phyloP scores from a whole-genome alignment of 495 filamentous ascomycete genomes.

The Penicillium turbatum region DNA sequence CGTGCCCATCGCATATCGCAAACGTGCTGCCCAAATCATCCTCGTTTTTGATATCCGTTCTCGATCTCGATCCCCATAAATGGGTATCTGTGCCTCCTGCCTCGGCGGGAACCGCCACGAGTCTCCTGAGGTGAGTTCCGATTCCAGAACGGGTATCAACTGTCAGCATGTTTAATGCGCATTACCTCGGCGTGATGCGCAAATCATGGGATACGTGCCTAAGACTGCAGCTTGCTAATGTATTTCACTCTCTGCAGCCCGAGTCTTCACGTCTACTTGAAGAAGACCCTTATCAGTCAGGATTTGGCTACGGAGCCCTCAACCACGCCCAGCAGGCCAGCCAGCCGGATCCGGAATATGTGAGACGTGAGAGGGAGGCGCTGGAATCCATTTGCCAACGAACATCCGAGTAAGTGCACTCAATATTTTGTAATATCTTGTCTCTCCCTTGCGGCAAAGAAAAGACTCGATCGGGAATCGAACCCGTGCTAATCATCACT shows the following conservation, averaged over 20 bases:
- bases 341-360: slow-evolving; percentile 47
- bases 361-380: slow-evolving; percentile 49
- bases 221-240: slow-evolving; percentile 21
- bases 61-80: slow-evolving; percentile 23
- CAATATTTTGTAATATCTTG: background rate
- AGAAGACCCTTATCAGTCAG: slow-evolving; percentile 48
- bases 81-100: slow-evolving; percentile 51
- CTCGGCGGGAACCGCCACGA: slow-evolving; percentile 45
- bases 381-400: slow-evolving; percentile 51
- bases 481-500: background rate
- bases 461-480: background rate
- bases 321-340: slow-evolving; percentile 36
- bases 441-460: background rate
- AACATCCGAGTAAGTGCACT: slow-evolving; percentile 48
- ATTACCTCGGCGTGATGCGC: slow-evolving; percentile 18
- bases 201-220: slow-evolving; percentile 7
- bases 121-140: slow-evolving; percentile 41
- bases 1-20: slow-evolving; percentile 24
- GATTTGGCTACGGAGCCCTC: slow-evolving; percentile 46
- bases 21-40: slow-evolving; percentile 5
- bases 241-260: slow-evolving; percentile 19
- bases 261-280: slow-evolving; percentile 51
- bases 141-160: background rate
- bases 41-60: background rate
- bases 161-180: slow-evolving; percentile 14